Evolutionary conservation across 345 rosid species (phyloP), one percentile per base, ranked within the genome.

Genomic region (Balakata baccata): DNA sequence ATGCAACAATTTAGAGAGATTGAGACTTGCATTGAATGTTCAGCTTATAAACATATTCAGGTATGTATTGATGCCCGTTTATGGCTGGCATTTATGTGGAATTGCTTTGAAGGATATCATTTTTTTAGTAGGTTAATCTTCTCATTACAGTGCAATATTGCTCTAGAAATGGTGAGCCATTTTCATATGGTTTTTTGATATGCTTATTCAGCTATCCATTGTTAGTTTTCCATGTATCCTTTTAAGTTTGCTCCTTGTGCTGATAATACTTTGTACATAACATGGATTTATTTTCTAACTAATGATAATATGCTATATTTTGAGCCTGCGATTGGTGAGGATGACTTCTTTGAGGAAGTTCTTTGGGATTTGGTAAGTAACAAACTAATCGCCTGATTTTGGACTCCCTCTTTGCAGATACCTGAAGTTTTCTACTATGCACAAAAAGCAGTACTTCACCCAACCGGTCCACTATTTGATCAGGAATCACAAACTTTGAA

Each of bases 1-100:
- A 92, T 90, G 97, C 87, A 92, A 81, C 85, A 89, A 75, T 92
- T 84, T 73, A 86, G 90, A 75, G 95, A 94, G 82, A 87, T 94
- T 62, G 97, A 92, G 82, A 86, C 90, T 69, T 90, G 89, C 68
- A 83, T 94, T 6, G 88, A 86, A 77, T 90, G 97, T 79, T 94
- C 98, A 20, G 87, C 88, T 25, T 72, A 71, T 46, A 91, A 85
- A 60, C 97, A 84, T 69, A 92, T 95, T 81, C 86, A 89, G 87
- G 93, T 89, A 57, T 38, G 13, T 25, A 46, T 65, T 50, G 22
- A 60, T 25, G 54, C 65, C 67, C 75, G 0, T 29, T 74, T 77
- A 52, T 62, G 2, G 60, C 60, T 50, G 14, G 25, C 23, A 51
- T 68, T 37, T 52, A 61, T 43, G 7, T 53, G 47, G 4, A 45